These are phyloP conservation scores for Coemansia sp. DNA, from an alignment of 192 early-diverging fungal genomes.

Conservation along the genomic window DNA sequence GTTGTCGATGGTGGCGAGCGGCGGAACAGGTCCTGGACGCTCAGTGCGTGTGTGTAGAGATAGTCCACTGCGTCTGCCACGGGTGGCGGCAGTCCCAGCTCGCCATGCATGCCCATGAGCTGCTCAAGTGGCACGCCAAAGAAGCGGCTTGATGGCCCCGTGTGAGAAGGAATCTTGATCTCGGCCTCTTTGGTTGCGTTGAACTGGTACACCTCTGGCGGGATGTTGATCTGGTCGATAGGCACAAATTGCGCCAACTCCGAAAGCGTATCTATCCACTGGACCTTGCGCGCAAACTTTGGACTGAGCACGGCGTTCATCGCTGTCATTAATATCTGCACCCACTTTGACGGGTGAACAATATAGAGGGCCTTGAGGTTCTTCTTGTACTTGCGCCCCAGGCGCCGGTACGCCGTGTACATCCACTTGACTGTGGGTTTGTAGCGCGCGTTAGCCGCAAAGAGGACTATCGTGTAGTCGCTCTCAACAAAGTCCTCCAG, in stretches of 20 bases:
- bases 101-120: conserved; percentile 74
- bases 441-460: conserved; percentile 74
- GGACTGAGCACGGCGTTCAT: conserved; percentile 88
- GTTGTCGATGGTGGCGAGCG: conserved; percentile 74
- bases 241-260: conserved; percentile 68
- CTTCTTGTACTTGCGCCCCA: conserved; percentile 89
- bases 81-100: conserved; percentile 74
- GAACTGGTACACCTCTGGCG: conserved; percentile 58
- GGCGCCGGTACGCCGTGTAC: conserved; percentile 76
- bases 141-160: conserved; percentile 46
- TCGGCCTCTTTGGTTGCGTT: conserved; percentile 51
- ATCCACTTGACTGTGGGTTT: conserved; percentile 84
- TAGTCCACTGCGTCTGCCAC: conserved; percentile 72
- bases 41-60: conserved; percentile 68
- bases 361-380: conserved; percentile 91
- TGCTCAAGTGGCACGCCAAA: conserved; percentile 78
- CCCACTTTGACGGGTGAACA: conserved; percentile 87
- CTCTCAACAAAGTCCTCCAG: conserved; percentile 84
- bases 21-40: conserved; percentile 82
- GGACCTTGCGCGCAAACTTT: conserved; percentile 86
- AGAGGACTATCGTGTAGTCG: conserved; percentile 88
- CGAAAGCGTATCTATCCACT: conserved; percentile 73
- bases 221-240: conserved; percentile 75
- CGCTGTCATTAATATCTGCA: conserved; percentile 78
- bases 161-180: conserved; percentile 44